Base-by-base conservation (phyloP, 441 rosid genomes). In the Syzygium syzygioides region DNA sequence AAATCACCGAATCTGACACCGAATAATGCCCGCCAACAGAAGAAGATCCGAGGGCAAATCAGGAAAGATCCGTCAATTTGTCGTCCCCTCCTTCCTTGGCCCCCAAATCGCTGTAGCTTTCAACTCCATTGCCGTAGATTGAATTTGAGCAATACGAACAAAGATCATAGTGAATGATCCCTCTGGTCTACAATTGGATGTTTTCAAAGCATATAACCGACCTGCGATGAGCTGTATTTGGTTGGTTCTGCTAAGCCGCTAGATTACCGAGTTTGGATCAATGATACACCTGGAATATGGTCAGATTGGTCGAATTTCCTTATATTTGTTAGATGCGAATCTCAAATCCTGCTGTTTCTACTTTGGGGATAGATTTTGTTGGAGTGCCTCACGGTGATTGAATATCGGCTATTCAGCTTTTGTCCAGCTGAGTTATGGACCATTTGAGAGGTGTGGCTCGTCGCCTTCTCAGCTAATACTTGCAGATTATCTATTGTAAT, bases 391-490 rank as follows among this genome's bases (percentile, higher is more conserved):
- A 1, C 1, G 2, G 5, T 56, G 1, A 56, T 56, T 9, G 12
- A 56, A 4, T 56, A 56, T 0, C 0, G 3, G 2, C 1, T 56
- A 20, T 56, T 20, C 2, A 56, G 10, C 5, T 57, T 25, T 57
- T 53, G 26, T 56, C 59, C 3, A 20, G 2, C 25, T 1, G n/a
- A 57, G 5, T 57, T 23, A 25, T 57, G 62, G 14, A 57, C 14
- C 10, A 9, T 57, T 9, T 57, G 5, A 25, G 28, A 3, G 60
- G 14, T 23, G 62, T 57, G 10, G n/a, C 62, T 4, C 30, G 13
- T 59, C 30, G 28, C 30, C 30, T 17, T 59, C 66, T 28, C 66
- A 12, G 30, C 64, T 59, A 59, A 59, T 28, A 14, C 66, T 59
- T 59, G 66, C 66, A 59, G 30, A 26, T 57, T 57, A 2, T 57